A percentile compares a stretch with the other conserved stretches of the same genome.
phyloP scores from a whole-genome alignment of 768 basidiomycete species.

The Leccinum broughii region DNA sequence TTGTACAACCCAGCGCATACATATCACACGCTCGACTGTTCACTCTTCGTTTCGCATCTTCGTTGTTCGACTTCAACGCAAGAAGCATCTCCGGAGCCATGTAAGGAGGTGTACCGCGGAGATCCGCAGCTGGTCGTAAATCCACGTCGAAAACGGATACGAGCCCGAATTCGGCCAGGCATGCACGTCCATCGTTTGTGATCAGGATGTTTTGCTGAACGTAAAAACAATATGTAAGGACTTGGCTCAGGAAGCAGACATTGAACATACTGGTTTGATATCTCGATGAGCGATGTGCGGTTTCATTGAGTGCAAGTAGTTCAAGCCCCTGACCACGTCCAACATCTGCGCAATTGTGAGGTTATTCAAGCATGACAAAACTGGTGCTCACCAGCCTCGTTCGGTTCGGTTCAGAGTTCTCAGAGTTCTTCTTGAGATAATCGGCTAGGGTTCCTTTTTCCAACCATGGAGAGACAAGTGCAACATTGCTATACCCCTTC shows the following conservation, averaged over 20 bases:
- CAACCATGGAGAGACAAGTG: constrained; percentile 44
- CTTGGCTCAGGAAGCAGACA: background rate
- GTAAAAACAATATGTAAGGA: constrained; percentile 10
- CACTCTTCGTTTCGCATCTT: constrained; percentile 10
- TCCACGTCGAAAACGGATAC: constrained; percentile 17
- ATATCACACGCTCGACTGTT: constrained; percentile 38
- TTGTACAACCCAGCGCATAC: constrained; percentile 43
- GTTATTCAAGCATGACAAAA: background rate
- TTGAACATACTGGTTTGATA: constrained; percentile 30
- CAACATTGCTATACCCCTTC: constrained; percentile 15
- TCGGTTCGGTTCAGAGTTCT: constrained; percentile 17
- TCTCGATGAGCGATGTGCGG: constrained; percentile 38
- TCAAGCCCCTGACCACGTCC: constrained; percentile 43
- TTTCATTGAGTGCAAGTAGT: constrained; percentile 42
- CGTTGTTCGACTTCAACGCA: background rate
- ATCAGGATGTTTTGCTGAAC: constrained; percentile 50
- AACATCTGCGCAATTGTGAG: constrained; percentile 33
- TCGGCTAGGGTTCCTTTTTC: constrained; percentile 30
- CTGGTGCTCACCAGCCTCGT: constrained; percentile 32
- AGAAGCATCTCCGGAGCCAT: constrained; percentile 30
- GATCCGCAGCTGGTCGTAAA: too few relatives aligned
- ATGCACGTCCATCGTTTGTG: constrained; percentile 41
- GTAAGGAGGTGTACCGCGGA: constrained; percentile 14
- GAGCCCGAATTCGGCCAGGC: constrained; percentile 53
- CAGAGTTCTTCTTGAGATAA: constrained; percentile 30